phyloP scores from a whole-genome alignment of 192 early-diverging fungal genomes.

The Obelidium mucronatum region DNA sequence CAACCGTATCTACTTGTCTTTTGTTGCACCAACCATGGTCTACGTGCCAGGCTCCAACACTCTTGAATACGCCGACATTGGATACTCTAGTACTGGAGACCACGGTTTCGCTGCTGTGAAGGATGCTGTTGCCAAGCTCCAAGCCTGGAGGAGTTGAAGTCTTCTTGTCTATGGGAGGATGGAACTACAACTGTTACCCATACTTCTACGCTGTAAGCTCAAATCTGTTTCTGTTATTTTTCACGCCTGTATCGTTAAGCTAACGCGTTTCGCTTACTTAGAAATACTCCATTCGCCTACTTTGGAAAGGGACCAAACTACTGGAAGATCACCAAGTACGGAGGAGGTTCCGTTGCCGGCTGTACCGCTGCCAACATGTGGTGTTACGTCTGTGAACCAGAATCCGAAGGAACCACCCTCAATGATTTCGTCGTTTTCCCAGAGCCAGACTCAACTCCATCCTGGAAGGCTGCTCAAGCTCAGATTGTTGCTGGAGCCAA shows the following conservation, averaged over 20 bases:
- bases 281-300: constrained; percentile 30
- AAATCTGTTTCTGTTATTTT: no score
- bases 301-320: constrained; percentile 24
- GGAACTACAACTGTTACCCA: no score
- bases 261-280: no score
- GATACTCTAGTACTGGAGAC: constrained; percentile 9
- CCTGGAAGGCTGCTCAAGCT: constrained; percentile 23
- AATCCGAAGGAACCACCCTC: no score
- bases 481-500: neutral
- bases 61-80: constrained; percentile 13
- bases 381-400: no score
- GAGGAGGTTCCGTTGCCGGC: no score
- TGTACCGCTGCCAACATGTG: no score
- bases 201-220: no score
- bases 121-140: neutral
- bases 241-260: neutral
- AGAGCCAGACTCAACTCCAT: constrained; percentile 2
- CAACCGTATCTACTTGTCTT: constrained; percentile 27
- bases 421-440: no score
- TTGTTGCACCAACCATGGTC: constrained; percentile 17
- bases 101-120: constrained; percentile 1
- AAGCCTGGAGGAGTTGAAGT: constrained; percentile 16
- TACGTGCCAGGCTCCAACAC: constrained; percentile 20
- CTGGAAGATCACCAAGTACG: no score
- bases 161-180: constrained; percentile 12